Evolutionary conservation across 345 rosid species (phyloP), one percentile per base, ranked within the genome.

Genomic region (Citrus unshiu): DNA sequence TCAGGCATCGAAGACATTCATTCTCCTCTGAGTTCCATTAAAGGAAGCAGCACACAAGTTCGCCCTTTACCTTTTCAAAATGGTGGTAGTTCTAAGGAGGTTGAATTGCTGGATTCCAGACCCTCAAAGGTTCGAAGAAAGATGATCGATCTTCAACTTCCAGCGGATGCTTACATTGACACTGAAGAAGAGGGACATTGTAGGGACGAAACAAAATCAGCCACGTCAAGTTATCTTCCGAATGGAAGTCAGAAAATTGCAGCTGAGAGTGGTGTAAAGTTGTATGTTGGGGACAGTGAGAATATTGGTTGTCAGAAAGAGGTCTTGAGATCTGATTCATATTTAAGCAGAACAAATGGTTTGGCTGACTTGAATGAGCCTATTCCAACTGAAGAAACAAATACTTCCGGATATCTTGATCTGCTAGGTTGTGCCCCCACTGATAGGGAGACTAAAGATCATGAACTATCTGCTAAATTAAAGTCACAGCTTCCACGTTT

Each of bases 291-390:
- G 51, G 83, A 79, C 79, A 79, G 81, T 73, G 88, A 70, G 35
- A 81, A 78, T 85, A 85, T 74, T 78, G 81, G 78, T 82, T 85
- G 70, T 78, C 86, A 54, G 30, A 85, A 78, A 25, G 88, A 73
- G 78, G 75, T 83, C 59, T 77, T 70, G 43, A 85, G 84, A 79
- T 84, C 88, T 63, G 84, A 84, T 72, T 84, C 86, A 78, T 81
- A 75, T 84, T 72, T 79, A 75, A 83, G 85, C 49, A 78, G 80
- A 54, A 79, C 73, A 83, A 86, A 69, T 73, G 85, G 87, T 49
- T 82, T 92, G 82, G 85, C 92, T 37, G 97, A 96, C 87, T 85
- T 96, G 86, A 96, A 93, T 79, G 90, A 91, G 83, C 98, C 97
- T n/a, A 72, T 89, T 73, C 88, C 73, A 77, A 76, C 82, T 74